Percentiles rank a stretch among this genome's conserved stretches.
phyloP scores from a whole-genome alignment of 192 early-diverging fungal species.

The Thamnidium elegans region DNA sequence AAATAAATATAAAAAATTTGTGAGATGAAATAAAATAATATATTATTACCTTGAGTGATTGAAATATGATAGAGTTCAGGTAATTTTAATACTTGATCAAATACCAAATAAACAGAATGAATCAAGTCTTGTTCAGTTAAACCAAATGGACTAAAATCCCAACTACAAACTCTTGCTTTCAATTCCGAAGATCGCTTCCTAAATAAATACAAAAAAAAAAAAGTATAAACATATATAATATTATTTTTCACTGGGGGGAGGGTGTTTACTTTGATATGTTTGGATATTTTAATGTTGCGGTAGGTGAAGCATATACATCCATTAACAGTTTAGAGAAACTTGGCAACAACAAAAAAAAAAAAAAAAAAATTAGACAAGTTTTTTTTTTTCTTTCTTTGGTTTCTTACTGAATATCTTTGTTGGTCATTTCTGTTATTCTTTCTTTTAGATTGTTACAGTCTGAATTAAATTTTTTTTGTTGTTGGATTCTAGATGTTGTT shows the following conservation, averaged over 20 bases:
- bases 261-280: background rate
- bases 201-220: conserved; percentile 12
- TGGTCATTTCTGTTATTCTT: conserved; percentile 1
- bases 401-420: conserved; percentile 15
- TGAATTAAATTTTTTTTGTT: too few relatives aligned
- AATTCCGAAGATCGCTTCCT: conserved; percentile 9
- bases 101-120: conserved; percentile 63
- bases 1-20: background rate
- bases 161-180: conserved; percentile 48
- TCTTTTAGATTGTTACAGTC: too few relatives aligned
- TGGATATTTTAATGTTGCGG: background rate
- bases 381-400: background rate
- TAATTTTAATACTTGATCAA: conserved; percentile 61
- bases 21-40: background rate
- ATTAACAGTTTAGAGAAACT: conserved; percentile 9
- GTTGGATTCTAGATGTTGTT: too few relatives aligned
- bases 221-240: background rate
- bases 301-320: background rate
- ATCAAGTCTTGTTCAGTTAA: conserved; percentile 61
- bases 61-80: conserved; percentile 54
- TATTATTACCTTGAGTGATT: conserved; percentile 46
- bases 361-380: background rate
- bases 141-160: conserved; percentile 73
- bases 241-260: background rate
- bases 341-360: background rate